These are phyloP conservation scores for Trebouxia sp. DNA, from an alignment of 139 green algal genomes.

Conservation along the genomic window DNA sequence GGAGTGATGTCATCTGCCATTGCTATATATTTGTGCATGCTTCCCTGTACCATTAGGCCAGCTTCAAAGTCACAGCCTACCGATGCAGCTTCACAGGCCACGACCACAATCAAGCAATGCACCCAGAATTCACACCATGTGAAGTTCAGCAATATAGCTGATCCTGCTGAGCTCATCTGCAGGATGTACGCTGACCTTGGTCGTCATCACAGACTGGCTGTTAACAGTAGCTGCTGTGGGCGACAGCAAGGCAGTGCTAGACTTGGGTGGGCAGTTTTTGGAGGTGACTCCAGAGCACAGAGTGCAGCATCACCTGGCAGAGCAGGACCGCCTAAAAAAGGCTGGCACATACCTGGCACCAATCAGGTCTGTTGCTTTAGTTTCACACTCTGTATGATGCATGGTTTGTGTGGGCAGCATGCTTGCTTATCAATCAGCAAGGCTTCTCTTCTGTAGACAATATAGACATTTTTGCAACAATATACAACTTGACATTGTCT, in stretches of 20 bases:
- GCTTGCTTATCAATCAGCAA: too few relatives aligned
- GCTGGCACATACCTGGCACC: slow-evolving; percentile 48
- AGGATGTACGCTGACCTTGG: slow-evolving; percentile 27
- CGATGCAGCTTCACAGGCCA: too few relatives aligned
- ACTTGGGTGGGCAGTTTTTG: slow-evolving; percentile 57
- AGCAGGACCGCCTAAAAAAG: slow-evolving; percentile 50
- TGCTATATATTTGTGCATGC: too few relatives aligned
- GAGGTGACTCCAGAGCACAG: slow-evolving; percentile 58
- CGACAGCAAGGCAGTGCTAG: slow-evolving; percentile 82
- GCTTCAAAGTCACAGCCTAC: too few relatives aligned
- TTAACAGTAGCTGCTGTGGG: slow-evolving; percentile 86
- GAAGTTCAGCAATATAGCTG: not conserved
- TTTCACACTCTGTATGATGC: too few relatives aligned
- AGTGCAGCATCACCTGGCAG: slow-evolving; percentile 46
- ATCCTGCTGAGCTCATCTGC: not conserved
- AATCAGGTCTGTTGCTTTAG: slow-evolving; percentile 31
- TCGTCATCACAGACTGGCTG: slow-evolving; percentile 49
- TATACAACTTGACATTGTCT: too few relatives aligned
- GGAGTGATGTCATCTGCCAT: too few relatives aligned
- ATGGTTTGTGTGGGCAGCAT: too few relatives aligned
- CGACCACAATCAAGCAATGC: too few relatives aligned
- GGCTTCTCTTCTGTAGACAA: too few relatives aligned
- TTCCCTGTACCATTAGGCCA: not conserved
- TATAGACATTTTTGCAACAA: too few relatives aligned
- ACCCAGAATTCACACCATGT: too few relatives aligned